These are phyloP conservation scores for Trypanosoma platydactyli DNA, from an alignment of 208 protist genomes.

Conservation along the genomic window DNA sequence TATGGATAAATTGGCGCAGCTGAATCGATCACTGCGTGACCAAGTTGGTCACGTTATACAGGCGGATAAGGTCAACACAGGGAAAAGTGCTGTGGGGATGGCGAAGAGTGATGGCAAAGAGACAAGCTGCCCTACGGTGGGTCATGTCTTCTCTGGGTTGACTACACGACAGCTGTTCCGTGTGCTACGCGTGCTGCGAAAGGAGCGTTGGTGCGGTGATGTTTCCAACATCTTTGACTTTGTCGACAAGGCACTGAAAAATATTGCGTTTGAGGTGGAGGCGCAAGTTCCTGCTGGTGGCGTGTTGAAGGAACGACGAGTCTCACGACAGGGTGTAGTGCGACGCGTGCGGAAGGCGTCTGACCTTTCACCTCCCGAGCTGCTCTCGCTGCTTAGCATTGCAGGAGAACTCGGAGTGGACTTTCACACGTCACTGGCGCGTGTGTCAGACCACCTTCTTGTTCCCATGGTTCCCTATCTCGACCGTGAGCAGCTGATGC, in stretches of 20 bases:
- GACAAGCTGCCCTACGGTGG: conserved; percentile 3
- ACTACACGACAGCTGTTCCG: conserved; percentile 81
- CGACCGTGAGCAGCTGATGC: conserved; percentile 36
- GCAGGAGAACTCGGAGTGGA: conserved; percentile 58
- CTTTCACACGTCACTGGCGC: conserved; percentile 40
- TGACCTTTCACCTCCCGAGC: conserved; percentile 40
- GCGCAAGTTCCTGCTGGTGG: conserved; percentile 8
- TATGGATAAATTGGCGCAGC: conserved; percentile 39
- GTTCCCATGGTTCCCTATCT: conserved; percentile 54
- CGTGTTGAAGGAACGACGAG: neutral
- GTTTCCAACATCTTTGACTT: conserved; percentile 49
- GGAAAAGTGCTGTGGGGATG: neutral
- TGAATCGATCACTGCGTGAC: conserved; percentile 47
- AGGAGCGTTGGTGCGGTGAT: conserved; percentile 50
- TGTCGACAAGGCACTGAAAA: conserved; percentile 65
- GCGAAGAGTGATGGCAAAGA: neutral
- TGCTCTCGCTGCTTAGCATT: conserved; percentile 62
- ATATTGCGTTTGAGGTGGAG: conserved; percentile 77
- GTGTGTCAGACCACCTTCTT: conserved; percentile 51
- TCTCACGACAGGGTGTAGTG: conserved; percentile 17
- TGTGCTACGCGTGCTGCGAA: conserved; percentile 52
- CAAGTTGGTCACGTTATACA: conserved; percentile 22
- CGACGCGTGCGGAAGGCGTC: conserved; percentile 37
- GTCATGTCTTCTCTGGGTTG: conserved; percentile 76
- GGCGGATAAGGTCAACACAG: neutral